Conservation (phyloP, 257 asterid species). For the Plantago elongata region DNA sequence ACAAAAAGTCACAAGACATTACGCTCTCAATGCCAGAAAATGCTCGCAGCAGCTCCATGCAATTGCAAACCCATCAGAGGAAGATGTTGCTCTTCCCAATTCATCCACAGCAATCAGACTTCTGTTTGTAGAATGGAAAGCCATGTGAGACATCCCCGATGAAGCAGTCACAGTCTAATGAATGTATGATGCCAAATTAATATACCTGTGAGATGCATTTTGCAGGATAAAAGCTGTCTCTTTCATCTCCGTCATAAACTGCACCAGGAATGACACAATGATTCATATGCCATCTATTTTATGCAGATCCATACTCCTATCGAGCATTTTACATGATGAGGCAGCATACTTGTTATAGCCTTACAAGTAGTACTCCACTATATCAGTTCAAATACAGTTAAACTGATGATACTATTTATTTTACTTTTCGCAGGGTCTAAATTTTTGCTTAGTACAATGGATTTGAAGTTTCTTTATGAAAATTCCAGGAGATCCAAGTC, state of each 20-base stretch:
- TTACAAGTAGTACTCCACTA: not conserved
- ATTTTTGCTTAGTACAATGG: too few relatives aligned
- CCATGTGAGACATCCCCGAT: conserved; percentile 18
- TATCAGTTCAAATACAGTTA: not conserved
- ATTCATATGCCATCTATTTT: conserved; percentile 15
- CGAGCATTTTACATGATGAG: conserved; percentile 18
- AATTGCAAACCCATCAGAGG: conserved; percentile 94
- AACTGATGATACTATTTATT: conserved; percentile 4
- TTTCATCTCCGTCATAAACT: conserved; percentile 99
- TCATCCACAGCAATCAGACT: conserved; percentile 95
- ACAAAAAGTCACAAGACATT: conserved; percentile 24
- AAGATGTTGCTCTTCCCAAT: conserved; percentile 96
- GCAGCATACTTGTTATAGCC: conserved; percentile 3
- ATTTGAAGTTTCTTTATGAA: too few relatives aligned
- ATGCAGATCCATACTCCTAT: conserved; percentile 11
- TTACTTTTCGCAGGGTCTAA: not conserved
- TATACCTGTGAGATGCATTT: conserved; percentile 74
- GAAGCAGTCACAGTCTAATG: conserved; percentile 17
- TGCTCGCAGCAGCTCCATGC: conserved; percentile 99
- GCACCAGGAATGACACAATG: conserved; percentile 23
- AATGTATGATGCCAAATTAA: conserved; percentile 1
- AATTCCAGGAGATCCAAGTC: too few relatives aligned
- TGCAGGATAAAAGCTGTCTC: conserved; percentile 95
- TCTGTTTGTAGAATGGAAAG: conserved; percentile 41
- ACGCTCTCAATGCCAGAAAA: conserved; percentile 80